Evolutionary conservation across 2,329 filamentous ascomycete species (phyloP).

Genomic region (Apiospora phragmitis): DNA sequence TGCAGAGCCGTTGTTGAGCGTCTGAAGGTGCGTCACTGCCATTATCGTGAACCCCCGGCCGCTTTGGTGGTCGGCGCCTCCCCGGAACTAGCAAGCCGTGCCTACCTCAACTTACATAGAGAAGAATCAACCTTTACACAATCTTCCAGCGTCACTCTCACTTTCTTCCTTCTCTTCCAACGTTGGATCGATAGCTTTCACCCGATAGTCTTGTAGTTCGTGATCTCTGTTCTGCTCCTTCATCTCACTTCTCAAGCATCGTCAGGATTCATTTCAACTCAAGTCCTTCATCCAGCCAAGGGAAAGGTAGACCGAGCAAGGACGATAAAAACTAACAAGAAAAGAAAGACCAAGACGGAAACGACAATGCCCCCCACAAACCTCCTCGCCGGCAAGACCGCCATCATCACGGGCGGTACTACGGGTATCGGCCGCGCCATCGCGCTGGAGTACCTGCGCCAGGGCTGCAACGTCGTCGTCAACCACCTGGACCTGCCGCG

Average conservation of each 20-base stretch:
- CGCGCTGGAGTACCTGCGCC: constrained; percentile 72
- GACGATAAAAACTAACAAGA: neutral
- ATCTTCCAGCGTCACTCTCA: neutral
- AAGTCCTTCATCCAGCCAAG: neutral
- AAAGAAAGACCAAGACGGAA: neutral
- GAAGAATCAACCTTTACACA: neutral
- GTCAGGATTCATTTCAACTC: no score
- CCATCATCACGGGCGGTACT: constrained; percentile 83
- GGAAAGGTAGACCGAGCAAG: neutral
- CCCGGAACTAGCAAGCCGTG: neutral
- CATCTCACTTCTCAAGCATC: no score
- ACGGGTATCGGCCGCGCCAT: constrained; percentile 88
- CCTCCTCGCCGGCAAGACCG: constrained; percentile 73
- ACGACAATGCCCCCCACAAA: constrained; percentile 44
- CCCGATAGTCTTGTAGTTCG: neutral
- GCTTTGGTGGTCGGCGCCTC: neutral
- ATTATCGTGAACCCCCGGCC: neutral
- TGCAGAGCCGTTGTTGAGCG: neutral
- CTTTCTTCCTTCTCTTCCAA: neutral
- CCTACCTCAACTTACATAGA: neutral
- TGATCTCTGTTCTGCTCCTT: no score
- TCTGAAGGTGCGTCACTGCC: neutral
- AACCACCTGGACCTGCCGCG: constrained; percentile 70
- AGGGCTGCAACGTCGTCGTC: constrained; percentile 77
- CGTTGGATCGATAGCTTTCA: neutral